Evolutionary conservation across 805 yeast genomes (phyloP), one percentile per base, ranked within the genome.

Genomic region (Debaryomyces prosopidis): DNA sequence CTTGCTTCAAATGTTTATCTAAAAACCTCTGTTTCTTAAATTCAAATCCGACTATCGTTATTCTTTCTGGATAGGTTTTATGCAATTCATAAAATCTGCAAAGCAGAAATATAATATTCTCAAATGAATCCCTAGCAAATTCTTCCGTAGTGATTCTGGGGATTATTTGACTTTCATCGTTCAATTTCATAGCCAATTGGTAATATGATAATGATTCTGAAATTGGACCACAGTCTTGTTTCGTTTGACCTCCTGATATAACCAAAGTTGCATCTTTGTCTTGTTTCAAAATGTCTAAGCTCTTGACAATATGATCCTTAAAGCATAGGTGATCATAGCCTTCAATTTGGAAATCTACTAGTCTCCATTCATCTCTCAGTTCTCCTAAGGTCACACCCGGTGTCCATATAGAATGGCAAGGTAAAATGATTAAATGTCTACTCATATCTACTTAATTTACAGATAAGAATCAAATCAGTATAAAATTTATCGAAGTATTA

Each of bases 41-140:
- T 37, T 82, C 89, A 59, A 87, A 87, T 2, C 96, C 94, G 3
- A 82, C 78, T 3, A 89, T 72, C 0, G 81, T 77, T 3, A 87
- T 66, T 2, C 51, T 51, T 0, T 53, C 36, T 0, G 96, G 95
- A 49, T 76, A 84, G 1, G 7, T 17, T 0, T 72, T 68, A 3
- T 66, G 59, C 1, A 73, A 47, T 50, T 83, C 81, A 26, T 75
- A 60, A 57, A 73, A 87, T 42, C 81, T 65, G 30, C 77, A 69
- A 2, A 85, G 51, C 51, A 85, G 80, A 60, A 80, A 86, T 2
- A 86, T 48, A 5, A 87, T 77, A 60, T 88, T 88, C 57, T 88
- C 95, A 58, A 84, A 84, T 1, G 94, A 86, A 61, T 88, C 96
- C 33, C 89, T 66, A 0, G 96, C 89, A 59, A 62, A 84, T 52